Conservation (phyloP, 1,284 basidiomycete genomes). For the Ustilago trichophora region DNA sequence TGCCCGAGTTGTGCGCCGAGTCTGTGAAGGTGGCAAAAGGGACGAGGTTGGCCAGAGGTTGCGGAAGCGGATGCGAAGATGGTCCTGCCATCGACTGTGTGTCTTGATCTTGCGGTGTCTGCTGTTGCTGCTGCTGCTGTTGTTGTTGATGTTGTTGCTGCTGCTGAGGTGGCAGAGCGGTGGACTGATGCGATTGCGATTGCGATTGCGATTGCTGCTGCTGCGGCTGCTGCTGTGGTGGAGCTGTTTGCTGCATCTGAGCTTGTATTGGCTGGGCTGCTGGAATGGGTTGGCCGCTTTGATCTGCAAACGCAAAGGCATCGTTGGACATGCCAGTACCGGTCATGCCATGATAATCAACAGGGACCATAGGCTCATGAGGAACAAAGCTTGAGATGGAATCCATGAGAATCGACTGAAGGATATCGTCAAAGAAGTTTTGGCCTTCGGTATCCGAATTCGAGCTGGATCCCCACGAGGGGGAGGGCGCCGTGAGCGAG, state of each 20-base stretch:
- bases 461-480: conserved; percentile 39
- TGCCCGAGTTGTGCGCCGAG: conserved; percentile 30
- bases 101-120: background rate
- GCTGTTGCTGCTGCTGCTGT: conserved; percentile 4
- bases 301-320: conserved; percentile 17
- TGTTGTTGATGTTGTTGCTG: conserved; percentile 8
- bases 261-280: background rate
- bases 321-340: conserved; percentile 5
- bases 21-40: conserved; percentile 43
- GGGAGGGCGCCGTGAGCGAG: conserved; percentile 32
- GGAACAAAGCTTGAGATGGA: conserved; percentile 44
- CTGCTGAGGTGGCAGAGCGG: conserved; percentile 3
- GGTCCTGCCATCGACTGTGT: background rate
- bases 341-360: conserved; percentile 11
- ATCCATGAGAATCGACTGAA: conserved; percentile 48
- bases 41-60: conserved; percentile 16
- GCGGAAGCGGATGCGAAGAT: conserved; percentile 18
- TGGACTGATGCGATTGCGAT: background rate
- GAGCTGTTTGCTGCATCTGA: conserved; percentile 8
- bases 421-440: conserved; percentile 49
- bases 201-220: conserved; percentile 10
- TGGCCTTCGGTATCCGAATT: conserved; percentile 31
- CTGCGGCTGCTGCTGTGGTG: conserved; percentile 2
- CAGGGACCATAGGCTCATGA: conserved; percentile 25
- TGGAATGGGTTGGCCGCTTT: background rate